These are phyloP conservation scores for Teunomyces barrocoloradensis DNA, from an alignment of 805 yeast genomes.

Conservation along the genomic window DNA sequence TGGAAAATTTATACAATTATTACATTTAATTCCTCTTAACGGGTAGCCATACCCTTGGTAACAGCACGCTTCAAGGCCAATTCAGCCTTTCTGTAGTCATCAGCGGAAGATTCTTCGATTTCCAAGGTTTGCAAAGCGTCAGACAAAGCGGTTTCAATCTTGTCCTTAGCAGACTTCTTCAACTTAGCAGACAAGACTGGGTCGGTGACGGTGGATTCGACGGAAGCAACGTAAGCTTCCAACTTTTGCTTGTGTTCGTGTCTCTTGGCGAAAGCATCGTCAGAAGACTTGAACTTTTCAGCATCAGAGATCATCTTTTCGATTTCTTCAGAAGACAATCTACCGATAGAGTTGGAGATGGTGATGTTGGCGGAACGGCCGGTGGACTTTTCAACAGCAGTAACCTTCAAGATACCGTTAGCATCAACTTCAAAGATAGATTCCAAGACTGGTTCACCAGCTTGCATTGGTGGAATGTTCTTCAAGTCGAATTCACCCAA, in stretches of 20 bases:
- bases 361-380: conserved; percentile 51
- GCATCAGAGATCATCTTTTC: conserved; percentile 49
- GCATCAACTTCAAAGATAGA: conserved; percentile 51
- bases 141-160: conserved; percentile 95
- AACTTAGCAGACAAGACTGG: conserved; percentile 96
- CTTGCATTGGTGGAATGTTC: conserved; percentile 51
- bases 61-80: conserved; percentile 98
- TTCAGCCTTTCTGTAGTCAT: conserved; percentile 98
- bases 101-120: conserved; percentile 94
- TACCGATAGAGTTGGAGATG: conserved; percentile 50
- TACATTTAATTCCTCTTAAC: conserved; percentile 49
- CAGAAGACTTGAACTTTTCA: conserved; percentile 85
- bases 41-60: conserved; percentile 98
- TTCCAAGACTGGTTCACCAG: conserved; percentile 52
- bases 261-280: conserved; percentile 98
- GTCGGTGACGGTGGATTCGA: conserved; percentile 95
- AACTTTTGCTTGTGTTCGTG: conserved; percentile 99
- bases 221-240: conserved; percentile 89
- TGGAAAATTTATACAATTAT: conserved; percentile 8
- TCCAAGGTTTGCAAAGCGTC: conserved; percentile 98
- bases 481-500: conserved; percentile 51
- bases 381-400: conserved; percentile 49
- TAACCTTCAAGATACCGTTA: conserved; percentile 50
- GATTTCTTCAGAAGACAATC: conserved; percentile 48
- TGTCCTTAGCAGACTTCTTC: conserved; percentile 96